Base-by-base conservation (phyloP, 2,329 filamentous ascomycete species). In the Penicillium sp. region DNA sequence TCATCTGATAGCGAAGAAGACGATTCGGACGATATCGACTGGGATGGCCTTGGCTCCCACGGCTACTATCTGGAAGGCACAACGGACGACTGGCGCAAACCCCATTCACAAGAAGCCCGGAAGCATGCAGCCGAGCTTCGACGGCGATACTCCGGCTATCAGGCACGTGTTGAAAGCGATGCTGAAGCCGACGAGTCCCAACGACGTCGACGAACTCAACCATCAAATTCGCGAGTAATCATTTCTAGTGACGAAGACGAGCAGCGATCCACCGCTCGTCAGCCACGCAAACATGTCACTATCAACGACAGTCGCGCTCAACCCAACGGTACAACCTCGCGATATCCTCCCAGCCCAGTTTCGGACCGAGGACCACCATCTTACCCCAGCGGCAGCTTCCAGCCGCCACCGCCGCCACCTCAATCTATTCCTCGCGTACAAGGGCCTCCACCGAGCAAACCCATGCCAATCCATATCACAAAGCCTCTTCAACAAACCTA, bases 141-240 rank as follows among this genome's bases (percentile, higher is more conserved):
- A n/a, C 70, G 69, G 24, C 53, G 67, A 50, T 77, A 75, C 55
- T 71, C 70, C 6, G 61, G 58, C 16, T 74, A 72, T 54, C 75
- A 77, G 59, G 71, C 75, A n/a, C 70, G 65, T 18, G 73, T 76
- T 13, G 72, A 73, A 55, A 77, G 69, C 44, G 75, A 77, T 31
- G 57, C 67, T 6, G 74, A 61, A 57, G 62, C 60, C 55, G 69
- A 60, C 50, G 65, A 60, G 13, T 53, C 58, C 22, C 58, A 61
- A 58, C 37, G 41, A 57, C 46, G 39, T 31, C 49, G 40, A 27
- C 65, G 54, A 24, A 11, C 35, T 1, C 43, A 39, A 54, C 43
- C 65, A 60, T 33, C 52, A 16, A 55, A 59, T 9, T 19, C 55
- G 7, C 54, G 19, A 39, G 50, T 39, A 19, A 49, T 54, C n/a